Conservation (phyloP, 179 eudicot species). For the Heliamphora pulchella region DNA sequence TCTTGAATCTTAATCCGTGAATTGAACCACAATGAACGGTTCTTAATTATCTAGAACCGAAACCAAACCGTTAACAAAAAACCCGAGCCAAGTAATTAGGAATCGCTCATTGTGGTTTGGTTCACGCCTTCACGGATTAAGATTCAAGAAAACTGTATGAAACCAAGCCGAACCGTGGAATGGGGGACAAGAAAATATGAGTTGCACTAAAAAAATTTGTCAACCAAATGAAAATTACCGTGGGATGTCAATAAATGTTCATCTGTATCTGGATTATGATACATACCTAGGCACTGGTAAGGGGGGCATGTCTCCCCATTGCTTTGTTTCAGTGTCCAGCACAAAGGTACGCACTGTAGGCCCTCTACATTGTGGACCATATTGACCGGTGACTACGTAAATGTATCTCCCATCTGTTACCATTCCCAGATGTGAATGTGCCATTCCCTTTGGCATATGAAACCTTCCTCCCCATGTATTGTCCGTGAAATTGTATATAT, state of each 20-base stretch:
- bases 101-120: too few relatives aligned
- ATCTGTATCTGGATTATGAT: neutral
- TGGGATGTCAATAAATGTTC: neutral
- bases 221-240: neutral
- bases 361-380: constrained; percentile 99
- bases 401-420: constrained; percentile 93
- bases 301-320: constrained; percentile 71
- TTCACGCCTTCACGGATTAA: too few relatives aligned
- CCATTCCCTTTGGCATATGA: constrained; percentile 99
- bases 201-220: neutral
- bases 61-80: too few relatives aligned
- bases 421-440: constrained; percentile 99
- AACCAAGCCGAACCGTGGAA: neutral
- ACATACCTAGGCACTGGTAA: constrained; percentile 86
- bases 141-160: too few relatives aligned
- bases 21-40: too few relatives aligned
- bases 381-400: constrained; percentile 88
- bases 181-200: neutral
- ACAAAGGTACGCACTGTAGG: constrained; percentile 82
- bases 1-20: too few relatives aligned
- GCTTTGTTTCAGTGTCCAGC: constrained; percentile 71
- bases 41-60: too few relatives aligned
- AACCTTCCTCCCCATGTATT: constrained; percentile 92
- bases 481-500: constrained; percentile 79
- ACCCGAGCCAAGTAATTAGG: too few relatives aligned